A percentile compares a stretch with the other conserved stretches of the same genome.
These are phyloP conservation scores for Leccinum rimulosum DNA, from an alignment of 768 basidiomycete genomes.

Conservation along the genomic window DNA sequence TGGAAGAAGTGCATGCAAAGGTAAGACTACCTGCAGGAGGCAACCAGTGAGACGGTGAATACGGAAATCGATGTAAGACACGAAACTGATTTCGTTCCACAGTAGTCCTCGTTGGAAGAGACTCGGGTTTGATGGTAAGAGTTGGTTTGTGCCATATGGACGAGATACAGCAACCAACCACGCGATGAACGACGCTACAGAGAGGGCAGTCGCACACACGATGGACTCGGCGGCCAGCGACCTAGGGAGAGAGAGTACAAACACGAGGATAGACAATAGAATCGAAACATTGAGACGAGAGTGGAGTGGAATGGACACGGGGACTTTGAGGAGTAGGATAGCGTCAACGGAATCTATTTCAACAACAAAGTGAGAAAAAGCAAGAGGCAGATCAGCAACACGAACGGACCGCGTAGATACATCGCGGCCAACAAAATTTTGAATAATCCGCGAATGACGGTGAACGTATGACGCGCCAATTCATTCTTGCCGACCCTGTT, in stretches of 20 bases:
- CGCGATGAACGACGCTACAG: conserved; percentile 54
- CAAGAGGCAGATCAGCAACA: neutral
- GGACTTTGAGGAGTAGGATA: conserved; percentile 46
- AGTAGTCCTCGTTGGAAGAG: conserved; percentile 46
- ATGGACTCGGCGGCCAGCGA: conserved; percentile 55
- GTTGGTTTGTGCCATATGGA: conserved; percentile 47
- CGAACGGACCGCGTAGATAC: conserved; percentile 62
- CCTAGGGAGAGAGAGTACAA: conserved; percentile 52
- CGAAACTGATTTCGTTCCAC: conserved; percentile 65
- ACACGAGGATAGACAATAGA: conserved; percentile 40
- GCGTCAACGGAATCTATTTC: conserved; percentile 52
- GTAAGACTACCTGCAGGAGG: conserved; percentile 45
- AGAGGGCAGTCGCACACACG: conserved; percentile 56
- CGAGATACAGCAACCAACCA: conserved; percentile 59
- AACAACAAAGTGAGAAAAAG: conserved; percentile 10
- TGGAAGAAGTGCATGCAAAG: conserved; percentile 64
- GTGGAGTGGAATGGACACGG: conserved; percentile 30
- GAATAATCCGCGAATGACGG: conserved; percentile 42
- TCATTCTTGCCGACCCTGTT: conserved; percentile 44
- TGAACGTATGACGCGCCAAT: conserved; percentile 44
- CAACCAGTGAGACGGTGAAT: conserved; percentile 3
- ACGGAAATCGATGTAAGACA: conserved; percentile 10
- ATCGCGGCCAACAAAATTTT: conserved; percentile 53
- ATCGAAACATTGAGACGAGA: conserved; percentile 43
- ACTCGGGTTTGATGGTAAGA: conserved; percentile 32